Conservation (phyloP, 768 basidiomycete genomes). For the Agaricus sinodeliciosus region DNA sequence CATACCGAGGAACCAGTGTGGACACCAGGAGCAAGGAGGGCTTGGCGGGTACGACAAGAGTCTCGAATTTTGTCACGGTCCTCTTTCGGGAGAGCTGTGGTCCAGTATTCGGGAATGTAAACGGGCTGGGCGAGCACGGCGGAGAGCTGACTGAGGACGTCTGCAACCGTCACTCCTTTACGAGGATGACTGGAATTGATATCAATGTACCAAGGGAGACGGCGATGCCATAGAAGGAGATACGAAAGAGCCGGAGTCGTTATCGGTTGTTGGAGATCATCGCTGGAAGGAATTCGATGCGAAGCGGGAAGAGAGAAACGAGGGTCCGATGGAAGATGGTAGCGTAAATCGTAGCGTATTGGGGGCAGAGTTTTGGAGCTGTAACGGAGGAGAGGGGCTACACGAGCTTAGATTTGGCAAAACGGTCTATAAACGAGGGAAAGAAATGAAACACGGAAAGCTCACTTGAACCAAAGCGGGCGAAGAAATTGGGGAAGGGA, state of each 20-base stretch:
- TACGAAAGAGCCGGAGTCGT: slow-evolving; percentile 5
- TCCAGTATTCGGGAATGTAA: slow-evolving; percentile 9
- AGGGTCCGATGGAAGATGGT: background rate
- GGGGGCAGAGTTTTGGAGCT: background rate
- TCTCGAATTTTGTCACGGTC: background rate
- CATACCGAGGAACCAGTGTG: background rate
- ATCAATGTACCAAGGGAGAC: slow-evolving; percentile 12
- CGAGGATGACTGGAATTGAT: slow-evolving; percentile 5
- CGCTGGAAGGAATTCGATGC: background rate
- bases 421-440: background rate
- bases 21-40: background rate
- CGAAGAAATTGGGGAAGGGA: background rate
- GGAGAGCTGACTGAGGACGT: slow-evolving; percentile 10
- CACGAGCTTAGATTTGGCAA: background rate
- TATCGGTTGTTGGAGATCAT: slow-evolving; percentile 7
- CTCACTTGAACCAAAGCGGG: background rate
- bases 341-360: slow-evolving; percentile 3
- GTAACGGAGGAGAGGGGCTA: background rate
- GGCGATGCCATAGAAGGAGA: slow-evolving; percentile 11
- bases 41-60: background rate
- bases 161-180: slow-evolving; percentile 11
- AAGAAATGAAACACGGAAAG: background rate
- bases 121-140: slow-evolving; percentile 6
- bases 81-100: background rate
- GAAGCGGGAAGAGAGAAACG: background rate